Evolutionary conservation across 768 basidiomycete genomes (phyloP).

Genomic region (Pholiota conissans): DNA sequence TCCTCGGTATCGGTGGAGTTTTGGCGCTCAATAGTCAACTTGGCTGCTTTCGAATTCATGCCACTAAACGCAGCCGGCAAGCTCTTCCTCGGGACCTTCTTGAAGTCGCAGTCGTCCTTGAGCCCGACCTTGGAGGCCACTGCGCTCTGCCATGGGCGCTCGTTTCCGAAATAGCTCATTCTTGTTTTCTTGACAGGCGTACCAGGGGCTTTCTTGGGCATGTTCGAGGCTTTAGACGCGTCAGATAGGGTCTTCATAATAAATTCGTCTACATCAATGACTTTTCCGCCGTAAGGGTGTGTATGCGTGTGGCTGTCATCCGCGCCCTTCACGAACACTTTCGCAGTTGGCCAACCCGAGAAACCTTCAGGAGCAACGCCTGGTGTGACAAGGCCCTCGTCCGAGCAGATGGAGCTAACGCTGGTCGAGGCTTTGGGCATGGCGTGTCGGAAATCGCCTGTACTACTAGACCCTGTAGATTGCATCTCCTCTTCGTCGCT

Average conservation of each 20-base stretch:
- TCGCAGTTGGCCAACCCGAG: slow-evolving; percentile 64
- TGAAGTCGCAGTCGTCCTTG: slow-evolving; percentile 45
- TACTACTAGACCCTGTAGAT: slow-evolving; percentile 23
- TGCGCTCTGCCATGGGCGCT: slow-evolving; percentile 81
- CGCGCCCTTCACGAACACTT: slow-evolving; percentile 39
- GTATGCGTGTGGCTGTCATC: slow-evolving; percentile 35
- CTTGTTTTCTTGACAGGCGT: slow-evolving; percentile 81
- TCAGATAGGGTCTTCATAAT: slow-evolving; percentile 68
- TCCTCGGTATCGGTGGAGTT: slow-evolving; percentile 56
- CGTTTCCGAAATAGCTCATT: slow-evolving; percentile 53
- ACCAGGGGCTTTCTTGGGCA: slow-evolving; percentile 68
- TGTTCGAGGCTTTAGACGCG: slow-evolving; percentile 48
- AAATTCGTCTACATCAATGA: slow-evolving; percentile 62
- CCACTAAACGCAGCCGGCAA: slow-evolving; percentile 70
- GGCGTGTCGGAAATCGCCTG: slow-evolving; percentile 30
- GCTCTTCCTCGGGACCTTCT: slow-evolving; percentile 64
- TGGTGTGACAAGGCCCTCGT: slow-evolving; percentile 74
- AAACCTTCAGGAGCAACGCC: slow-evolving; percentile 48
- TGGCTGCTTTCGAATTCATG: slow-evolving; percentile 30
- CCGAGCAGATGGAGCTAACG: slow-evolving; percentile 59
- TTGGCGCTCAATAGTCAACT: slow-evolving; percentile 36
- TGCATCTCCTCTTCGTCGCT: slow-evolving; percentile 57
- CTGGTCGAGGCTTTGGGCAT: slow-evolving; percentile 65
- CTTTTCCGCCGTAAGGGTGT: slow-evolving; percentile 19
- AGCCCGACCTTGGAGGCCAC: slow-evolving; percentile 66